Base-by-base conservation (phyloP, 176 grass and related monocot genomes). In the Oryza brachyantha region DNA sequence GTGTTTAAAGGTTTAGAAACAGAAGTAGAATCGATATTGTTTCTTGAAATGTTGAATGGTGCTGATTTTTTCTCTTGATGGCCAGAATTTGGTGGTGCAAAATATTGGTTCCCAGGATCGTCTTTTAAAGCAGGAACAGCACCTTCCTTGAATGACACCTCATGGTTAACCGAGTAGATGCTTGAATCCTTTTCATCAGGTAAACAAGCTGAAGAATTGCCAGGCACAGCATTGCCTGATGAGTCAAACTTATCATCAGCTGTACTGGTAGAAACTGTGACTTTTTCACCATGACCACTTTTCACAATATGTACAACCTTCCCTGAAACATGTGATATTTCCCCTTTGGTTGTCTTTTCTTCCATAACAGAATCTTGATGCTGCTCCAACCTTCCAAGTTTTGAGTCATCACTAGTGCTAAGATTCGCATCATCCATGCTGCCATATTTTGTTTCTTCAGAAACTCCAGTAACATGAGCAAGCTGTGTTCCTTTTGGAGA, bases 401-500 rank as follows among this genome's bases (percentile, higher is more conserved):
- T 85, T 66, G 64, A 66, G 61, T 67, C 70, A 61, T 83, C 80
- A 75, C 54, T 66, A 10, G 25, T 74, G 74, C 64, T 67, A n/a
- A 54, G 73, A 21, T 70, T 61, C 68, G 38, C 62, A 90, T 72
- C 64, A 59, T 76, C 65, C 5, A 81, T 25, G 50, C 75, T 72
- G 60, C 48, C 45, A 64, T 78, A 59, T 67, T 86, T 82, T 55
- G 41, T 86, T 78, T 79, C 86, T 85, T 63, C 80, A 37, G 70
- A 35, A 84, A 72, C 70, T 73, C 55, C 40, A n/a, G 80, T 81
- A 22, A 68, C 37, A 70, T 81, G 46, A 76, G 39, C 58, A 84
- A 81, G 46, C 46, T 87, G 70, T 64, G 80, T 83, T 45, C 76
- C 76, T 79, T 84, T 40, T 42, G 70, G 91, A 88, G 77, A 84